Evolutionary conservation across 2,329 filamentous ascomycete genomes (phyloP).

Genomic region (Arthrobotrys iridis): DNA sequence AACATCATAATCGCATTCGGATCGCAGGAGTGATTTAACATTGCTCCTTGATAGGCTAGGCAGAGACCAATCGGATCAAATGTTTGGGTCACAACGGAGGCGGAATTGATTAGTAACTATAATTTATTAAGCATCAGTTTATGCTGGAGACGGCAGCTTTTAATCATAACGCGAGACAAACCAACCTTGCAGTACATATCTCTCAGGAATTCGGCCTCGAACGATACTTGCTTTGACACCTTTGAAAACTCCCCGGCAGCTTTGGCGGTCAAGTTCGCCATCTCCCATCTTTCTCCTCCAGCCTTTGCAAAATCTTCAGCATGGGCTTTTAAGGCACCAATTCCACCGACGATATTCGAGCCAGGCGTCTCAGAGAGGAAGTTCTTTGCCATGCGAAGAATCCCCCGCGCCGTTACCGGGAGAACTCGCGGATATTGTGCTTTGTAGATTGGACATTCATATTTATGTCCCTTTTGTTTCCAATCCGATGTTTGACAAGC

Average conservation of each 20-base stretch:
- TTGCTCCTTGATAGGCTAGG: conserved; percentile 67
- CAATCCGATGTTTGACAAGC: conserved; percentile 70
- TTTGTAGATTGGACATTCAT: conserved; percentile 69
- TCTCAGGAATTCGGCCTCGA: conserved; percentile 60
- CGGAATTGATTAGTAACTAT: conserved; percentile 69
- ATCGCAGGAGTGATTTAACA: conserved; percentile 72
- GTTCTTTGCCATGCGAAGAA: conserved; percentile 65
- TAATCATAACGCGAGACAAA: neutral
- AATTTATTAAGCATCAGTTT: neutral
- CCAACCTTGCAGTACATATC: conserved; percentile 65
- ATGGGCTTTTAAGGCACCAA: conserved; percentile 59
- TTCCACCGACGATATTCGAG: conserved; percentile 64
- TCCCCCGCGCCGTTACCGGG: conserved; percentile 68
- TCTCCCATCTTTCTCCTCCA: conserved; percentile 63
- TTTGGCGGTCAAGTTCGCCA: conserved; percentile 67
- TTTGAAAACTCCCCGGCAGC: conserved; percentile 68
- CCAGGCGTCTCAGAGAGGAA: conserved; percentile 63
- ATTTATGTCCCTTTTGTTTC: conserved; percentile 68
- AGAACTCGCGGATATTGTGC: conserved; percentile 64
- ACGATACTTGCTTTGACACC: conserved; percentile 61
- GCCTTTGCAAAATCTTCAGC: conserved; percentile 62
- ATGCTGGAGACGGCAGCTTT: neutral
- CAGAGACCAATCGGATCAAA: conserved; percentile 71
- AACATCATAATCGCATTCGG: conserved; percentile 70
- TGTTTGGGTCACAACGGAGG: conserved; percentile 68